Base-by-base conservation (phyloP, 2,329 filamentous ascomycete species). In the Ophiosphaerella herpotricha region DNA sequence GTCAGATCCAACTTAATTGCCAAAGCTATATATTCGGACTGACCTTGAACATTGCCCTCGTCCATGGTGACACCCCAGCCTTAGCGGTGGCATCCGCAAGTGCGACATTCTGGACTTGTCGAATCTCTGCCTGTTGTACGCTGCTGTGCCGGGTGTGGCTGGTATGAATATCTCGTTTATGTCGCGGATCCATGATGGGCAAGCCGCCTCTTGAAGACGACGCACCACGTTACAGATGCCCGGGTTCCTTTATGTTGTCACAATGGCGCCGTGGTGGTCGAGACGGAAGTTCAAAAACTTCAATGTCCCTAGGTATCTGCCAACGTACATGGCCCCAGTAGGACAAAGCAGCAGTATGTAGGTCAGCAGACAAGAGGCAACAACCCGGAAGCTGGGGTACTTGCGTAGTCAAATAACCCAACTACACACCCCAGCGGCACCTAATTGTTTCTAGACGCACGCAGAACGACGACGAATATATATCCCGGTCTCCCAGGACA, bases 21-120 rank as follows among this genome's bases (percentile, higher is more conserved):
- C 18, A 18, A 11, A 13, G 13, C 7, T 33, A 13, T 34, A 24
- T 1, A 34, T 7, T 13, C 16, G 12, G 45, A 44, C 61, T 46
- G 43, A 76, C 75, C 65, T 74, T 75, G 51, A 78, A 68, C 77
- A 79, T 79, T 24, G 71, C 66, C 58, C 64, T 71, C 9, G 75
- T 78, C 66, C 68, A 73, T 44, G 70, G 70, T 40, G 60, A 66
- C 4, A 71, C 66, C 14, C 61, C 75, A 61, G 75, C 78, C 58
- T 81, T 80, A 12, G 79, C 65, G 1, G 70, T 69, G 6, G 76
- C 74, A 11, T 77, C 75, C 5, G 76, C 46, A n/a, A 83, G 46
- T 1, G 79, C 76, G 16, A 80, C 56, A 37, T 75, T 60, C 54
- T 82, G 78, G 23, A 71, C 68, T 33, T 66, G 53, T 39, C 60